phyloP scores from a whole-genome alignment of 805 yeast genomes.

The Spathaspora arborariae region DNA sequence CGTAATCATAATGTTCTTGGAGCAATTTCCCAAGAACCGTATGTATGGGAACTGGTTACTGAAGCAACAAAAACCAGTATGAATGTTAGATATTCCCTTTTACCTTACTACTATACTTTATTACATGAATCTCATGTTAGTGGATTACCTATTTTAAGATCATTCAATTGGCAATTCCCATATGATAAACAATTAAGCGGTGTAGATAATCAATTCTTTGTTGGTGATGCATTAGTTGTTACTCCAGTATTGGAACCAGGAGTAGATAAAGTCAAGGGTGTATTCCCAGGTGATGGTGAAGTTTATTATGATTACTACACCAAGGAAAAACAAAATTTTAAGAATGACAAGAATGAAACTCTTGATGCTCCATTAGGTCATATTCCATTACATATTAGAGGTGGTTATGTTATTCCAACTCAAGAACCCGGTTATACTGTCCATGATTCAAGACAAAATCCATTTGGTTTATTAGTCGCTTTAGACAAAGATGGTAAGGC shows the following conservation, averaged over 20 bases:
- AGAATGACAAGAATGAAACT: conserved; percentile 18
- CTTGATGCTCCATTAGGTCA: conserved; percentile 22
- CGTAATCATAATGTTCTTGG: conserved; percentile 27
- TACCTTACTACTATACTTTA: conserved; percentile 25
- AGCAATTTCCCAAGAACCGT: conserved; percentile 26
- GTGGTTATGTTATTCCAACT: conserved; percentile 19
- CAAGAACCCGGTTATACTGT: conserved; percentile 23
- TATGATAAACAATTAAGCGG: conserved; percentile 12
- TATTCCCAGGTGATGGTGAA: conserved; percentile 19
- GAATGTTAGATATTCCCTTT: conserved; percentile 33
- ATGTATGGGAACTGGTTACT: conserved; percentile 23
- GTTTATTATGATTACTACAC: conserved; percentile 25
- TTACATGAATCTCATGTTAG: conserved; percentile 18
- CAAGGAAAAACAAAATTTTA: conserved; percentile 11
- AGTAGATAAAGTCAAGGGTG: conserved; percentile 16
- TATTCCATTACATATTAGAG: conserved; percentile 21
- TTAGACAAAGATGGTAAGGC: conserved; percentile 16
- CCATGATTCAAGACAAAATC: conserved; percentile 17
- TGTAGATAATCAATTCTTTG: conserved; percentile 21
- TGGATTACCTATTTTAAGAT: conserved; percentile 20
- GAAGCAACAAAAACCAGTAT: conserved; percentile 23
- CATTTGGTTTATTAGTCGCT: conserved; percentile 20
- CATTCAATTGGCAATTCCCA: conserved; percentile 22
- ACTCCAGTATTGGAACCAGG: conserved; percentile 24
- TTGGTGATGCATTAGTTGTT: conserved; percentile 22